These are phyloP conservation scores for Picochlorum sp. DNA, from an alignment of 139 green algal genomes.

Conservation along the genomic window DNA sequence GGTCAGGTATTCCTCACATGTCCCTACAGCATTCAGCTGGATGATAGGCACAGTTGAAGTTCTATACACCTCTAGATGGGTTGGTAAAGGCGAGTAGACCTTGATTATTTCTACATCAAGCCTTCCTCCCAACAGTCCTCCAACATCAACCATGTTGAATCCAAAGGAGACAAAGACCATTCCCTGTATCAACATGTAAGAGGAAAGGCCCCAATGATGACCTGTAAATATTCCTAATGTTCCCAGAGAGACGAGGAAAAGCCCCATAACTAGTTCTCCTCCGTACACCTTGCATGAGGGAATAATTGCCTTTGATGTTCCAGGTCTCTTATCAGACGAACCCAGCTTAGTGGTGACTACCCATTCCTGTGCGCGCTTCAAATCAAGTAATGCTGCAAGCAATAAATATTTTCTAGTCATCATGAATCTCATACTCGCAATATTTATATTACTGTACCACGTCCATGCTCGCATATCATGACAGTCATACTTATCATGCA, in stretches of 20 bases:
- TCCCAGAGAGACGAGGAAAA: slow-evolving; percentile 46
- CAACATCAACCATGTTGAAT: slow-evolving; percentile 57
- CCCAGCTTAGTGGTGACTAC: slow-evolving; percentile 78
- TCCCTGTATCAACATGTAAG: slow-evolving; percentile 66
- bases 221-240: slow-evolving; percentile 49
- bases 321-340: slow-evolving; percentile 33
- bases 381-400: slow-evolving; percentile 37
- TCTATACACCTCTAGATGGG: not conserved
- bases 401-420: too few relatives aligned
- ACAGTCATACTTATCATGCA: not conserved
- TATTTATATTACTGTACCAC: too few relatives aligned
- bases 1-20: too few relatives aligned
- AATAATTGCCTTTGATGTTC: slow-evolving; percentile 12
- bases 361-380: slow-evolving; percentile 71
- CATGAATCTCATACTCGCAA: too few relatives aligned
- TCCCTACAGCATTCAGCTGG: not conserved
- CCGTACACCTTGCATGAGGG: slow-evolving; percentile 45
- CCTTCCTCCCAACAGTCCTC: slow-evolving; percentile 38
- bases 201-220: slow-evolving; percentile 39
- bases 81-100: not conserved
- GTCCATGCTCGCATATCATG: not conserved
- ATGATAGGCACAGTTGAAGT: slow-evolving; percentile 1
- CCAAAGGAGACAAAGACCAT: slow-evolving; percentile 68
- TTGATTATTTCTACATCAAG: slow-evolving; percentile 22
- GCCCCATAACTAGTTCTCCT: slow-evolving; percentile 46